Base-by-base conservation (phyloP, 106 monocot genomes). In the Agapanthus africanus region DNA sequence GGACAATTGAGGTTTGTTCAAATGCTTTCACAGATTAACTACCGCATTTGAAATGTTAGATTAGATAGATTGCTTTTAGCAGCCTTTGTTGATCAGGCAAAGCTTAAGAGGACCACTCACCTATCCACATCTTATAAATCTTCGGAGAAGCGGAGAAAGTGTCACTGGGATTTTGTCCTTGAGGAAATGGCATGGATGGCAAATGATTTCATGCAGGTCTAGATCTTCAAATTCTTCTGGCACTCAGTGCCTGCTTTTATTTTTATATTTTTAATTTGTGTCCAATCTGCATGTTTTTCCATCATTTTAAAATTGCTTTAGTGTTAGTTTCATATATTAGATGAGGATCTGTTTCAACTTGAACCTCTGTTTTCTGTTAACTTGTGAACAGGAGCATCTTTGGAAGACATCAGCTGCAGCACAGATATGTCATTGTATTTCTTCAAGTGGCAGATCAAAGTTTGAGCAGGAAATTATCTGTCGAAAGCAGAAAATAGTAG, bases 141-240 rank as follows among this genome's bases (percentile, higher is more conserved):
- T 70, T 72, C 63, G 38, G 83, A 82, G 70, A 93, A 80, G 75
- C 71, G 54, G 32, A 40, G 50, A 34, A 90, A 80, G 79, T 77
- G 84, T 47, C 93, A 99, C 34, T 99, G 99, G 99, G 90, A 99
- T 66, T 99, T 87, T 93, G 93, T 99, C 32, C 81, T 99, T 9
- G 99, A 99, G 74, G 99, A 99, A 76, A 99, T 99, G 99, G 71
- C 83, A 68, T 99, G 99, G 99, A 73, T 93, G 80, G 93, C 99
- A 73, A 99, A 93, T 87, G 99, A 99, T 71, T 99, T 99, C 63
- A 85, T 79, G 83, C 99, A 99, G 93, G 99, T 99, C 6, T 68
- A 34, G 77, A 57, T 77, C 36, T 47, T 51, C 39, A 1, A 65
- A 71, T 25, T 21, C 41, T 44, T 68, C 36, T 14, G 3, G 31